Conservation (phyloP, 2,329 filamentous ascomycete species). For the Colletotrichum tanaceti region DNA sequence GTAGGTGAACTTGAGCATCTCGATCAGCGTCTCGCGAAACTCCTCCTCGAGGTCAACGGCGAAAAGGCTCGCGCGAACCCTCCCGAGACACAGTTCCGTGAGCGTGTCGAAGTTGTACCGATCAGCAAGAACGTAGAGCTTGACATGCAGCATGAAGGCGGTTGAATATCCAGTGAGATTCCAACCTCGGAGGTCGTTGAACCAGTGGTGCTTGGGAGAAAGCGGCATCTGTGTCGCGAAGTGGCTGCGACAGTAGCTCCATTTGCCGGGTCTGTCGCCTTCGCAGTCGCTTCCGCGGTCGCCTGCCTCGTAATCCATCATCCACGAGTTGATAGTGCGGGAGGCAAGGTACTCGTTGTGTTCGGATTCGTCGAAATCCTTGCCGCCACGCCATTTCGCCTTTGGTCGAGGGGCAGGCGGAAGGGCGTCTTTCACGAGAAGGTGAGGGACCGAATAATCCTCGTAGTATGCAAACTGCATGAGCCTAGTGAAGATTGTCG, state of each 20-base stretch:
- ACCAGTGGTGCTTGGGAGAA: neutral
- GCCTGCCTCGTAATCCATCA: neutral
- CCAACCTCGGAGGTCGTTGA: neutral
- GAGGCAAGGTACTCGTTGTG: too few relatives aligned
- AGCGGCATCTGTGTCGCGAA: neutral
- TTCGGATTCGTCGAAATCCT: too few relatives aligned
- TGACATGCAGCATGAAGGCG: neutral
- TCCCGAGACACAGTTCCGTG: neutral
- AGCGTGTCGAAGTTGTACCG: neutral
- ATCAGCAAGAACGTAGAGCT: conserved; percentile 10
- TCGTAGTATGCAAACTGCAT: neutral
- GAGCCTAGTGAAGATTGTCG: neutral
- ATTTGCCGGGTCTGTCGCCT: neutral
- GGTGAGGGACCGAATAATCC: neutral
- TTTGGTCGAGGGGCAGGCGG: too few relatives aligned
- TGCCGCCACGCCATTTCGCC: too few relatives aligned
- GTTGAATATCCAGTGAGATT: neutral
- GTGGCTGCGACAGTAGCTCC: neutral
- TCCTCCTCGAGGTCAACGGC: neutral
- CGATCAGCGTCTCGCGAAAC: neutral
- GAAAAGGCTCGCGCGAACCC: neutral
- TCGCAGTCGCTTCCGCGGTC: neutral
- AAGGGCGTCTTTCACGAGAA: neutral
- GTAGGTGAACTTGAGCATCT: neutral
- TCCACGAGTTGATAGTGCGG: neutral